A percentile compares a stretch with the other conserved stretches of the same genome.
phyloP scores from a whole-genome alignment of 106 monocot genomes.

The Iris macrosiphon region DNA sequence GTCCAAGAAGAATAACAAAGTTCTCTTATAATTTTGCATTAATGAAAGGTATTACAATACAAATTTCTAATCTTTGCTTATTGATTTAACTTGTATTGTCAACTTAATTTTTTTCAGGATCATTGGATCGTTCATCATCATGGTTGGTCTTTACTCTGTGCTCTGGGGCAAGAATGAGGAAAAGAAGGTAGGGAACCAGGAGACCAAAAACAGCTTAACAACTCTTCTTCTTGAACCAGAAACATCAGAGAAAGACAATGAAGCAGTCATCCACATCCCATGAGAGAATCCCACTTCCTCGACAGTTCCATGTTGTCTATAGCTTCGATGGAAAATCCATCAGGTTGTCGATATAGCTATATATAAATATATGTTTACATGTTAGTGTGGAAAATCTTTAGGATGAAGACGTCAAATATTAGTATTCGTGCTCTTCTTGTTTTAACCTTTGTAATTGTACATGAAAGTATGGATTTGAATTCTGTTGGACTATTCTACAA shows the following conservation, averaged over 20 bases:
- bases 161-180: conserved; percentile 87
- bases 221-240: conserved; percentile 42
- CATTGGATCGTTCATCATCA: conserved; percentile 63
- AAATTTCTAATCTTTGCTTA: not conserved
- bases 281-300: conserved; percentile 7
- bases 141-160: conserved; percentile 74
- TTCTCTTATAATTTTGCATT: not conserved
- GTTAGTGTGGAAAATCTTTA: not conserved
- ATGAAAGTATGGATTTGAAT: too few relatives aligned
- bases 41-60: not conserved
- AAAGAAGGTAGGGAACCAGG: conserved; percentile 19
- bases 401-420: conserved; percentile 5
- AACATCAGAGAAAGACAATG: conserved; percentile 14
- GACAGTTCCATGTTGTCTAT: not conserved
- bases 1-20: not conserved
- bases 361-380: not conserved
- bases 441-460: too few relatives aligned
- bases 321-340: not conserved
- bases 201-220: conserved; percentile 21
- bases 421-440: too few relatives aligned
- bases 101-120: conserved; percentile 32
- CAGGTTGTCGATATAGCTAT: not conserved
- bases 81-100: not conserved
- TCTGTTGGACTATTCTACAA: too few relatives aligned
- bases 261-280: conserved; percentile 23